A percentile compares a stretch with the other conserved stretches of the same genome.
Evolutionary conservation across 495 filamentous ascomycete genomes (phyloP).

Genomic region (Amphirosellinia nigrospora): DNA sequence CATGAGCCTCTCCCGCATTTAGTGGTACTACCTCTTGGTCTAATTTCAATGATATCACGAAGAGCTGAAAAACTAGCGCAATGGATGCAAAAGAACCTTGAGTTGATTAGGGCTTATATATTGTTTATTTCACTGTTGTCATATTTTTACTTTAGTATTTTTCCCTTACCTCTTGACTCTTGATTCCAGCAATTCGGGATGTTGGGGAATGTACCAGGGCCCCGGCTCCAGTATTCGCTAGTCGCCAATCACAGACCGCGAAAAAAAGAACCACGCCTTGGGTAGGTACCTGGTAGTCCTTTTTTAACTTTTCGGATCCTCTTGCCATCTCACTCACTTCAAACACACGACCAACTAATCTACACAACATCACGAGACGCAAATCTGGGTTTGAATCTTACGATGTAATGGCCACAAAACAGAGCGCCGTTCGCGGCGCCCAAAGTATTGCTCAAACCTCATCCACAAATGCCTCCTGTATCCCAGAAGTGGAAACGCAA

Average conservation of each 20-base stretch:
- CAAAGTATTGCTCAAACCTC: background rate
- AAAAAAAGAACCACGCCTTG: background rate
- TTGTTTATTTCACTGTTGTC: too few relatives aligned
- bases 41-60: too few relatives aligned
- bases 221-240: background rate
- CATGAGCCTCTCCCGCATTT: too few relatives aligned
- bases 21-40: too few relatives aligned
- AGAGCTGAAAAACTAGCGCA: too few relatives aligned
- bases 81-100: too few relatives aligned
- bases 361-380: background rate
- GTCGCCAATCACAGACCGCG: background rate
- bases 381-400: background rate
- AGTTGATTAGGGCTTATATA: too few relatives aligned
- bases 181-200: too few relatives aligned
- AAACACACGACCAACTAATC: background rate
- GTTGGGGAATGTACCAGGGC: too few relatives aligned
- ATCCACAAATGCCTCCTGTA: background rate
- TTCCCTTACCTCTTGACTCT: too few relatives aligned
- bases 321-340: background rate
- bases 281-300: too few relatives aligned
- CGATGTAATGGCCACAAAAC: conserved; percentile 26
- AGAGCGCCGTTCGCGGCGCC: conserved; percentile 19
- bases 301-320: background rate
- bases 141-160: too few relatives aligned
- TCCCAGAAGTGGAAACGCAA: background rate